These are phyloP conservation scores for Tulasnella sp. DNA, from an alignment of 768 basidiomycete genomes.

Conservation along the genomic window DNA sequence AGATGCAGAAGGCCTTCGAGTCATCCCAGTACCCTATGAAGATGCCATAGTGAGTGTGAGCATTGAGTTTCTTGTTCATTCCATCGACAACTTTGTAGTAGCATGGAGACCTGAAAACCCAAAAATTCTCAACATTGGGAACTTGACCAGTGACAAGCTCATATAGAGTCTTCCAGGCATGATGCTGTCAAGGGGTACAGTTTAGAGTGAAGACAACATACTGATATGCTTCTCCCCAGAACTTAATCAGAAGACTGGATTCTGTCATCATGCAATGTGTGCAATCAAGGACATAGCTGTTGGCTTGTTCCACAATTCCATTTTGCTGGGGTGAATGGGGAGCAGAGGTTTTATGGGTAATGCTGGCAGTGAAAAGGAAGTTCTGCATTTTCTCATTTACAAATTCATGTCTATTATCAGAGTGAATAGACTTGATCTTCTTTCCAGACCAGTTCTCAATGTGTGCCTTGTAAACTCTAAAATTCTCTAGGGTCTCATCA, in stretches of 20 bases:
- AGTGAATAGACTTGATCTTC: background rate
- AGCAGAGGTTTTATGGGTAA: conserved; percentile 11
- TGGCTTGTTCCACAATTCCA: conserved; percentile 12
- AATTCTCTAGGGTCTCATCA: background rate
- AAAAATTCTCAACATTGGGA: conserved; percentile 21
- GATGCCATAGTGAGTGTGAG: conserved; percentile 19
- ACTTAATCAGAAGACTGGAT: conserved; percentile 14
- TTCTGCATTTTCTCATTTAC: background rate
- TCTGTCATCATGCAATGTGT: conserved; percentile 8
- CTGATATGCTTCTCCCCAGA: conserved; percentile 21
- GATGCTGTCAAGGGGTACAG: conserved; percentile 13
- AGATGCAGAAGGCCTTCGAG: conserved; percentile 24
- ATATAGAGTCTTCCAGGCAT: conserved; percentile 14
- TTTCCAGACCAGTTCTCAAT: background rate
- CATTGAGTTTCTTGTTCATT: conserved; percentile 21
- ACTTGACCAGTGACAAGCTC: conserved; percentile 19
- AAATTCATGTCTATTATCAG: background rate
- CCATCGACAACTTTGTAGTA: conserved; percentile 20
- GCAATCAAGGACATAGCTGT: conserved; percentile 7
- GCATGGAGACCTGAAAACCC: conserved; percentile 23
- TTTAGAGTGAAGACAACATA: conserved; percentile 20
- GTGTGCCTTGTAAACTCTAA: background rate
- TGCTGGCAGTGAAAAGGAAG: background rate
- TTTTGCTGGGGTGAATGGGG: conserved; percentile 18
- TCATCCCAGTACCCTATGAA: conserved; percentile 22